Conservation (phyloP, 352 stramenopile genomes). For the Halophytophthora polymorphica region DNA sequence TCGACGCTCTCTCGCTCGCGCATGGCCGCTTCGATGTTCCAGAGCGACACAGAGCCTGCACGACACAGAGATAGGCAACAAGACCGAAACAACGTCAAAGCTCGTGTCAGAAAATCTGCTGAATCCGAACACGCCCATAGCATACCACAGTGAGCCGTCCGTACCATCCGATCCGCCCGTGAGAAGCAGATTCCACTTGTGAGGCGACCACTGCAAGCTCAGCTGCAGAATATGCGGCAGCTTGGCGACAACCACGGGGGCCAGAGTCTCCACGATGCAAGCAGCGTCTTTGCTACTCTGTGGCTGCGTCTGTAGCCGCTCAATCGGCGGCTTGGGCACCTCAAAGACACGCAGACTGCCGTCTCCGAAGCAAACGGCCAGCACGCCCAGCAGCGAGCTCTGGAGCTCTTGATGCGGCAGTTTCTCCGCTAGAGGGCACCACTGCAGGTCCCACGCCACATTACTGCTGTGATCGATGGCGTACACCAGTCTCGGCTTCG, state of each 20-base stretch:
- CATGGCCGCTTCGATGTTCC: slow-evolving; percentile 59
- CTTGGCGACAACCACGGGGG: slow-evolving; percentile 39
- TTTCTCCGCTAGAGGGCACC: slow-evolving; percentile 52
- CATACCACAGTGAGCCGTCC: not conserved
- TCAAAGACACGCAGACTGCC: slow-evolving; percentile 70
- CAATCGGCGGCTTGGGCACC: slow-evolving; percentile 39
- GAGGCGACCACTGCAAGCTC: slow-evolving; percentile 70
- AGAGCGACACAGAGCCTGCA: slow-evolving; percentile 70
- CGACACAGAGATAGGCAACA: slow-evolving; percentile 4
- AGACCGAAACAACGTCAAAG: not conserved
- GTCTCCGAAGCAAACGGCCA: slow-evolving; percentile 75
- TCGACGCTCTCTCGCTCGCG: slow-evolving; percentile 6
- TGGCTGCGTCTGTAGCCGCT: slow-evolving; percentile 28
- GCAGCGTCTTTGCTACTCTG: slow-evolving; percentile 5
- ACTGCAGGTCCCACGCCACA: slow-evolving; percentile 81
- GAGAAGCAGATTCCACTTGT: slow-evolving; percentile 70
- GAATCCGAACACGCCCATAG: not conserved
- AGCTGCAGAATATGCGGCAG: slow-evolving; percentile 57
- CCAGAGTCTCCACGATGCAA: slow-evolving; percentile 40
- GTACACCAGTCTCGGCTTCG: slow-evolving; percentile 59
- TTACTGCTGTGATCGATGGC: slow-evolving; percentile 74
- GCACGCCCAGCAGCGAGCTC: slow-evolving; percentile 45
- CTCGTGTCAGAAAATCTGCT: not conserved
- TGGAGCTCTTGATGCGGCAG: slow-evolving; percentile 23
- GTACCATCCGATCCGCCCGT: slow-evolving; percentile 76